Percentiles rank a stretch among this genome's conserved stretches.
Evolutionary conservation across 495 filamentous ascomycete species (phyloP).

Genomic region (Bombardia bombarda): DNA sequence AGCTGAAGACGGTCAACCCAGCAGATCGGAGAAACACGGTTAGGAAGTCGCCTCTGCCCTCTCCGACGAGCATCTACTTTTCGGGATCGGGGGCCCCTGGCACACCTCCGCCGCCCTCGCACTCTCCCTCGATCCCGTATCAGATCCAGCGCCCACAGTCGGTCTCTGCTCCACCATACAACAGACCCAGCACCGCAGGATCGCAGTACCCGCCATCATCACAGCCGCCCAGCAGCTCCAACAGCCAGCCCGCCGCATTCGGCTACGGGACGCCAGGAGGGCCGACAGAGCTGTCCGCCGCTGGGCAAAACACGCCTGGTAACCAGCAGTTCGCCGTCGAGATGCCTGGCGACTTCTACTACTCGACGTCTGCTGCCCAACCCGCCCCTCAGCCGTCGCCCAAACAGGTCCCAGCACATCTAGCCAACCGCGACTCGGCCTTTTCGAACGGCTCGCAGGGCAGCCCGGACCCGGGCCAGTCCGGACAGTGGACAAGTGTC

Average conservation of each 20-base stretch:
- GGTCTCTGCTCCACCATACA: background rate
- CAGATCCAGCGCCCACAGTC: slow-evolving; percentile 34
- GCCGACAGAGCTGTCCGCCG: slow-evolving; percentile 17
- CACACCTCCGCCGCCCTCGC: slow-evolving; percentile 19
- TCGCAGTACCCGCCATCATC: slow-evolving; percentile 2
- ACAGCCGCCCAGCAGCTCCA: background rate
- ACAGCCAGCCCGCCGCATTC: slow-evolving; percentile 1
- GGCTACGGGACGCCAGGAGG: slow-evolving; percentile 7
- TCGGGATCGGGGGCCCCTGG: slow-evolving; percentile 15
- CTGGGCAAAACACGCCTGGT: background rate
- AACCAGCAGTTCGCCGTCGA: slow-evolving; percentile 34
- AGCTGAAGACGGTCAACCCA: slow-evolving; percentile 41
- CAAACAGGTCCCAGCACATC: slow-evolving; percentile 6
- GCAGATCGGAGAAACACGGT: slow-evolving; percentile 27
- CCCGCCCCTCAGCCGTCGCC: slow-evolving; percentile 12
- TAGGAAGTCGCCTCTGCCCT: slow-evolving; percentile 19
- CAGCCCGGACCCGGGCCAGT: slow-evolving; percentile 20
- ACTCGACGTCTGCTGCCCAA: slow-evolving; percentile 16
- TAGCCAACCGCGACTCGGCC: slow-evolving; percentile 19
- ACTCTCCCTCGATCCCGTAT: slow-evolving; percentile 31
- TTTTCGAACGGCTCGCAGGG: slow-evolving; percentile 22
- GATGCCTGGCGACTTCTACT: slow-evolving; percentile 38
- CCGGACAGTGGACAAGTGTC: slow-evolving; percentile 15
- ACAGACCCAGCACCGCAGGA: slow-evolving; percentile 15
- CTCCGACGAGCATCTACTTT: slow-evolving; percentile 22